These are phyloP conservation scores for Apiospora arundinis DNA, from an alignment of 2,329 filamentous ascomycete genomes.

Conservation along the genomic window DNA sequence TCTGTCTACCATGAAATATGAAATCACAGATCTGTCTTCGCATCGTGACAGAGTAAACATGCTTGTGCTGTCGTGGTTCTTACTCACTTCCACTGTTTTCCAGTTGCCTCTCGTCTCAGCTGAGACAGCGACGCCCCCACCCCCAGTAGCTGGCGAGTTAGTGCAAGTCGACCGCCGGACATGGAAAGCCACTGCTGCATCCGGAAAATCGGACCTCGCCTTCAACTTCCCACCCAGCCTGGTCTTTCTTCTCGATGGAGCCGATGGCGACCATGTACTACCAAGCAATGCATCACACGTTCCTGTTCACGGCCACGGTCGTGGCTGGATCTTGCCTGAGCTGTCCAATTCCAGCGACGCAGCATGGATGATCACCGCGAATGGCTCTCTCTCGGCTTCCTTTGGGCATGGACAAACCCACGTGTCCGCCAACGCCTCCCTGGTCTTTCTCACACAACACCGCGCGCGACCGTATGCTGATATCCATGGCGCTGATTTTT, in stretches of 20 bases:
- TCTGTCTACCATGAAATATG: no score
- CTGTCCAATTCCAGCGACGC: constrained; percentile 16
- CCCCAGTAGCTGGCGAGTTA: not conserved
- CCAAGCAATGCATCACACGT: constrained; percentile 11
- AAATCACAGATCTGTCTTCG: no score
- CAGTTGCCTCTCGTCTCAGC: not conserved
- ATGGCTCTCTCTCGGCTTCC: not conserved
- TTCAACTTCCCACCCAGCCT: constrained; percentile 13
- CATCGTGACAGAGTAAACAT: not conserved
- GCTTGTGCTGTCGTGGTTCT: not conserved
- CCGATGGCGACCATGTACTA: constrained; percentile 1
- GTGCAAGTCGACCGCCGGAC: not conserved
- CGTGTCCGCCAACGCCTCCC: not conserved
- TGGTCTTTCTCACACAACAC: constrained; percentile 15
- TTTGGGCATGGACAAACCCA: not conserved
- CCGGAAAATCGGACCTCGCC: not conserved
- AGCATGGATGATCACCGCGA: not conserved
- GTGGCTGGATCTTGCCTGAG: constrained; percentile 6
- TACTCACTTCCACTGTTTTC: not conserved
- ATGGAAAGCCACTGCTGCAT: constrained; percentile 11
- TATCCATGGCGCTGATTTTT: constrained; percentile 23
- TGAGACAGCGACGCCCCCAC: not conserved
- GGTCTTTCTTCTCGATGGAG: not conserved
- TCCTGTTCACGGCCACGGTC: constrained; percentile 6
- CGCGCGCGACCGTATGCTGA: constrained; percentile 25